A percentile compares a stretch with the other conserved stretches of the same genome.
phyloP scores from a whole-genome alignment of 1,284 basidiomycete genomes.

The Hymenochaete sp. region DNA sequence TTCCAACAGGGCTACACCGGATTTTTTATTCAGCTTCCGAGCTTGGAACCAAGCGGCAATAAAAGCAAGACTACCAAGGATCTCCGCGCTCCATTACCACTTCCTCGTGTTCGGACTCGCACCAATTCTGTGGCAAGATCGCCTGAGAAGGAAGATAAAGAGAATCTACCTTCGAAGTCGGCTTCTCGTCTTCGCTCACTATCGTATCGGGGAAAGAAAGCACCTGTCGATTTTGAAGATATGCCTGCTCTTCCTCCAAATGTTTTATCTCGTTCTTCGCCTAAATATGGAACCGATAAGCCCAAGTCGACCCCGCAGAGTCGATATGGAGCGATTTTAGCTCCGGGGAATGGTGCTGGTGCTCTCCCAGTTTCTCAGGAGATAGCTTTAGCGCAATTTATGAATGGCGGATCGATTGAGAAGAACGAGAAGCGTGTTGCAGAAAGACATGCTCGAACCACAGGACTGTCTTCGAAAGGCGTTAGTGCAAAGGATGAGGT shows the following conservation, averaged over 20 bases:
- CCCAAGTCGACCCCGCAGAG: slow-evolving; percentile 24
- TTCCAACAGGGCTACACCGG: slow-evolving; percentile 55
- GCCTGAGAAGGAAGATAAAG: not conserved
- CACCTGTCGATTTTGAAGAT: no score
- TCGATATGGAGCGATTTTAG: slow-evolving; percentile 14
- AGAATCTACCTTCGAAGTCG: slow-evolving; percentile 1
- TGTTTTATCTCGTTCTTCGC: not conserved
- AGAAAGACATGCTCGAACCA: slow-evolving; percentile 41
- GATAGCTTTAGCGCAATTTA: slow-evolving; percentile 56
- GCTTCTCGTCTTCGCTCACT: slow-evolving; percentile 15
- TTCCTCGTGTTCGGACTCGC: slow-evolving; percentile 2
- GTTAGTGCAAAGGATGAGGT: slow-evolving; percentile 2
- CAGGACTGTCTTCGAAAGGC: slow-evolving; percentile 21
- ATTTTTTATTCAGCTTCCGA: slow-evolving; percentile 51
- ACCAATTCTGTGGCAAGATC: slow-evolving; percentile 9
- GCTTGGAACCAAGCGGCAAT: slow-evolving; percentile 36
- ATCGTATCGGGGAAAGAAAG: slow-evolving; percentile 13
- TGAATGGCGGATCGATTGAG: slow-evolving; percentile 53
- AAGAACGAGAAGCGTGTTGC: slow-evolving; percentile 48
- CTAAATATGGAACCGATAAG: slow-evolving; percentile 22
- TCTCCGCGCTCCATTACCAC: slow-evolving; percentile 10
- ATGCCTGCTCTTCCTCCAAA: slow-evolving; percentile 1
- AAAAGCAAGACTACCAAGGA: slow-evolving; percentile 22
- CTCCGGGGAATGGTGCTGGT: slow-evolving; percentile 27
- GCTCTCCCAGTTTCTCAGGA: slow-evolving; percentile 51